Percentiles rank a stretch among this genome's conserved stretches.
Evolutionary conservation across 345 rosid species (phyloP).

Genomic region (Syzygium jambos): DNA sequence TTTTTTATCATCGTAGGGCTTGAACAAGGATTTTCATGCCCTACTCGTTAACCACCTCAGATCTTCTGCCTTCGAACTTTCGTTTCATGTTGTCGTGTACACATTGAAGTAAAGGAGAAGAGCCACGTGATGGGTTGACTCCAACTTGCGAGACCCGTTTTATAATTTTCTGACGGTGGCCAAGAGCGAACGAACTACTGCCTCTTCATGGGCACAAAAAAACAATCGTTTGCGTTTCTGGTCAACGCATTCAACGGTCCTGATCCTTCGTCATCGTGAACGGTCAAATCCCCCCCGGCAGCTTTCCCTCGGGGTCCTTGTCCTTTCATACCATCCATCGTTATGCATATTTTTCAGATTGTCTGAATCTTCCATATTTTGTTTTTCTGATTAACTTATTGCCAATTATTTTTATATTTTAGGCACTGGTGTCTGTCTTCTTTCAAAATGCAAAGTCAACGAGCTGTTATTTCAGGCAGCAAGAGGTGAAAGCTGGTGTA

Average conservation of each 20-base stretch:
- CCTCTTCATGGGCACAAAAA: neutral
- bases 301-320: neutral
- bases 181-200: neutral
- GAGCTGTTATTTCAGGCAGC: neutral
- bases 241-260: neutral
- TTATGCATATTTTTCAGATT: neutral
- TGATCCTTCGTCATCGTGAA: neutral
- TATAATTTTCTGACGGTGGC: neutral
- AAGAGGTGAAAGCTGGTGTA: neutral
- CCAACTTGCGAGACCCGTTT: neutral
- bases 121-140: neutral
- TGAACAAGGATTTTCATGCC: neutral
- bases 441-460: neutral
- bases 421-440: neutral
- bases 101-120: neutral
- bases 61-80: neutral
- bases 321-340: neutral
- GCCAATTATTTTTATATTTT: neutral
- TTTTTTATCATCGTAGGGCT: neutral
- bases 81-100: neutral
- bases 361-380: neutral
- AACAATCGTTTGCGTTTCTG: neutral
- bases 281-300: neutral
- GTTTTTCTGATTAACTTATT: neutral
- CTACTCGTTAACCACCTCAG: neutral